These are phyloP conservation scores for Tulasnella sp. DNA, from an alignment of 768 basidiomycete genomes.

Conservation along the genomic window DNA sequence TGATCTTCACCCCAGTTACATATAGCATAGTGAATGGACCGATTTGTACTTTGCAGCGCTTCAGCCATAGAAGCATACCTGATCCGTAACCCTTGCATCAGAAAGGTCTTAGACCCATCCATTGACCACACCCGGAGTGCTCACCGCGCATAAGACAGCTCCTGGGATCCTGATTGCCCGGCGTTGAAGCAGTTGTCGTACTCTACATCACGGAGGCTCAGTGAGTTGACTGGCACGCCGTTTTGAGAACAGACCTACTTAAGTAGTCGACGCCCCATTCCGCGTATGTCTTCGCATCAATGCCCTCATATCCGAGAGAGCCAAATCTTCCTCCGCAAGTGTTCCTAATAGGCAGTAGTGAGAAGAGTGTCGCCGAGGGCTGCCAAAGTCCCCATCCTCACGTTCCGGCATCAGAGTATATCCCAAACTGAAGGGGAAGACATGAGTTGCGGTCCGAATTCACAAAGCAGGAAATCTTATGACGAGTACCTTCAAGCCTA, in stretches of 20 bases:
- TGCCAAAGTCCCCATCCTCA: background rate
- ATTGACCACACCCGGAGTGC: slow-evolving; percentile 20
- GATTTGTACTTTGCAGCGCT: slow-evolving; percentile 34
- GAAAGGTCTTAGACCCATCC: slow-evolving; percentile 34
- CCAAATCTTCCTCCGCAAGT: slow-evolving; percentile 31
- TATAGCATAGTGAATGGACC: background rate
- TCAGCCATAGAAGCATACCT: slow-evolving; percentile 40
- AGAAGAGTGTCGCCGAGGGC: no score
- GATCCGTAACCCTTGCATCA: slow-evolving; percentile 36
- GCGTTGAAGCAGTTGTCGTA: slow-evolving; percentile 43
- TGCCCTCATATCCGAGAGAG: slow-evolving; percentile 34
- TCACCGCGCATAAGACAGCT: slow-evolving; percentile 36
- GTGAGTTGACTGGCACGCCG: background rate
- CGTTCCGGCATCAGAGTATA: slow-evolving; percentile 29
- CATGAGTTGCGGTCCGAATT: background rate
- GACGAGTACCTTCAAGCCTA: slow-evolving; percentile 17
- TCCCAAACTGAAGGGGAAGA: slow-evolving; percentile 22
- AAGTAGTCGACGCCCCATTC: slow-evolving; percentile 38
- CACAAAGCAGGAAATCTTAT: no score
- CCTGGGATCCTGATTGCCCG: slow-evolving; percentile 31
- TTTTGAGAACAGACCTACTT: slow-evolving; percentile 32
- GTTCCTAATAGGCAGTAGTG: slow-evolving; percentile 2
- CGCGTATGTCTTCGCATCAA: slow-evolving; percentile 37
- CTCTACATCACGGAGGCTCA: slow-evolving; percentile 16
- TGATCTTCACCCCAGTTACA: slow-evolving; percentile 39